A percentile compares a stretch with the other conserved stretches of the same genome.
These are phyloP conservation scores for Millerago galiae DNA, from an alignment of 805 yeast genomes.

Conservation along the genomic window DNA sequence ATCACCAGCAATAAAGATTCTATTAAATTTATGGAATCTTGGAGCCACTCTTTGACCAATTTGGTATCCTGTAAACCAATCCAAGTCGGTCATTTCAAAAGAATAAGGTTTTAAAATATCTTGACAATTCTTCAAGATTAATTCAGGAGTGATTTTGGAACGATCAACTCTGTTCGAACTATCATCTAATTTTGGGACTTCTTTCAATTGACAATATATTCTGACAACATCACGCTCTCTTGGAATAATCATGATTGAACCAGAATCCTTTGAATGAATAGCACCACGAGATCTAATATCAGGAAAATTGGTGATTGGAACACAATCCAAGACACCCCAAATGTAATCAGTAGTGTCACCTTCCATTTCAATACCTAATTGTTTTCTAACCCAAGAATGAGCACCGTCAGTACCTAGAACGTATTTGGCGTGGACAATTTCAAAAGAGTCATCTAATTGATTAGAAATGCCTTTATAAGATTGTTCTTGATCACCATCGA, in stretches of 20 bases:
- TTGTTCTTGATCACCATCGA: background rate
- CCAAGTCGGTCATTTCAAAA: conserved; percentile 1
- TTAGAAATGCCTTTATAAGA: background rate
- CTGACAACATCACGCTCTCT: conserved; percentile 1
- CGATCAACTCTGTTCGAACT: conserved; percentile 1
- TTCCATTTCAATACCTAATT: conserved; percentile 1
- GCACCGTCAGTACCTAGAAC: conserved; percentile 1
- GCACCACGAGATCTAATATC: conserved; percentile 2
- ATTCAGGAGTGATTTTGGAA: background rate
- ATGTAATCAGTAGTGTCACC: conserved; percentile 1
- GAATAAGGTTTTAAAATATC: background rate
- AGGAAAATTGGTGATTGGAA: conserved; percentile 1
- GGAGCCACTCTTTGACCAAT: conserved; percentile 2
- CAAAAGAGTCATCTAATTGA: background rate
- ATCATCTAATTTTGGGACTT: conserved; percentile 1
- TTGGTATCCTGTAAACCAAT: conserved; percentile 1
- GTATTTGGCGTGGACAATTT: background rate
- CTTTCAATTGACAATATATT: conserved; percentile 1
- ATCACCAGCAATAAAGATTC: background rate
- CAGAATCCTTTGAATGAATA: conserved; percentile 1
- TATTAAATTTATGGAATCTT: background rate
- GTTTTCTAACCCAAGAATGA: conserved; percentile 3
- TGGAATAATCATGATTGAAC: conserved; percentile 1
- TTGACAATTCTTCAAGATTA: background rate
- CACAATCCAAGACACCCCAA: conserved; percentile 1